These are phyloP conservation scores for Lagenidium giganteum DNA, from an alignment of 352 stramenopile genomes.

Conservation along the genomic window DNA sequence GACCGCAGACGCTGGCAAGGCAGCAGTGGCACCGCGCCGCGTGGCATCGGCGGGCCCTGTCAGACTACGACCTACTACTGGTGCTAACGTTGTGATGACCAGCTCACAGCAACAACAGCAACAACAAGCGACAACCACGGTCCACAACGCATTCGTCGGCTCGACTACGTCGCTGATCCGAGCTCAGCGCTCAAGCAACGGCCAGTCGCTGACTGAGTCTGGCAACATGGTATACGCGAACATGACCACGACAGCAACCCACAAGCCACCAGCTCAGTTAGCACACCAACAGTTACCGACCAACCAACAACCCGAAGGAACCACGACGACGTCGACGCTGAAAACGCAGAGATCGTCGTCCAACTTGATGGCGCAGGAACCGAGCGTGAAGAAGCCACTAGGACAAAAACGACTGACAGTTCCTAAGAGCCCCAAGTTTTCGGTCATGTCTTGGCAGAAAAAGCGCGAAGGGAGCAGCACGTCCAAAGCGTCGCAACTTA, in stretches of 20 bases:
- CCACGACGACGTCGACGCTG: constrained; percentile 6
- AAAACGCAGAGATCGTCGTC: constrained; percentile 33
- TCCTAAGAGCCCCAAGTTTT: constrained; percentile 78
- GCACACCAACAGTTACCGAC: too few relatives aligned
- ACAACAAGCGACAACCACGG: background rate
- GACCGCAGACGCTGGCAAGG: background rate
- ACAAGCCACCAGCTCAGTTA: background rate
- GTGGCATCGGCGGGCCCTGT: constrained; percentile 16
- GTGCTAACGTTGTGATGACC: background rate
- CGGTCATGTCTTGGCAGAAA: constrained; percentile 85
- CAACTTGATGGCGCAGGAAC: constrained; percentile 23
- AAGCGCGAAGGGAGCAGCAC: constrained; percentile 19
- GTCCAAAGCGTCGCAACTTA: too few relatives aligned
- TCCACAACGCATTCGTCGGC: constrained; percentile 34
- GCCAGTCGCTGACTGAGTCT: constrained; percentile 43
- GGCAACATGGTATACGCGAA: constrained; percentile 38
- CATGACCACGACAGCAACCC: constrained; percentile 13
- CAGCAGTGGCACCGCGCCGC: constrained; percentile 6
- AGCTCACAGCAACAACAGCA: background rate
- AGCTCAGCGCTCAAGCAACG: constrained; percentile 38
- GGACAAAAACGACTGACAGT: constrained; percentile 57
- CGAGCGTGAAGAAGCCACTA: constrained; percentile 9
- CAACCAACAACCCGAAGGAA: constrained; percentile 10
- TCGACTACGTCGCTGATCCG: constrained; percentile 66
- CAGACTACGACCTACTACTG: constrained; percentile 5